Percentiles rank a stretch among this genome's conserved stretches.
Evolutionary conservation across 129 eudicot species (phyloP).

Genomic region (Heracleum sosnowskyi): DNA sequence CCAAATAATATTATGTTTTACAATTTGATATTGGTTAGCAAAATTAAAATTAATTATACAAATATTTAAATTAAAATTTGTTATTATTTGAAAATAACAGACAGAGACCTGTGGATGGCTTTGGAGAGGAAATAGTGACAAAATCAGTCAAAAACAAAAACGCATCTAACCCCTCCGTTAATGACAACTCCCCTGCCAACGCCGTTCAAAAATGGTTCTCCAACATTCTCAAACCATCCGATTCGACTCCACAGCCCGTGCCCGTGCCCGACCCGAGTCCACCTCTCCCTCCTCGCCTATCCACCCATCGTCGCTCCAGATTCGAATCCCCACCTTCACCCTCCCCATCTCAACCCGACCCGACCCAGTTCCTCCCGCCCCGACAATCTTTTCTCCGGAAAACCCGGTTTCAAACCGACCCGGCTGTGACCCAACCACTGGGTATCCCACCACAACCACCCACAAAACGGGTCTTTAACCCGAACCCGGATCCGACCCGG

Average conservation of each 20-base stretch:
- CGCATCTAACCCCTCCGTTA: conserved; percentile 18
- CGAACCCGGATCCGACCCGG: conserved; percentile 11
- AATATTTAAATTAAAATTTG: not conserved
- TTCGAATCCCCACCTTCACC: conserved; percentile 35
- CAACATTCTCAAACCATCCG: conserved; percentile 42
- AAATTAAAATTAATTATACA: too few species aligned
- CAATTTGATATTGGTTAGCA: too few species aligned
- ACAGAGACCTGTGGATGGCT: conserved; percentile 49
- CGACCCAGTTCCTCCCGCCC: conserved; percentile 42
- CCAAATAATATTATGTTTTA: too few species aligned
- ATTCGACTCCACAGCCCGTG: conserved; percentile 17
- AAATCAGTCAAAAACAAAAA: conserved; percentile 35
- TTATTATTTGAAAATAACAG: conserved; percentile 26
- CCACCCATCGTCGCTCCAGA: conserved; percentile 47
- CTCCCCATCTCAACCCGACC: conserved; percentile 30
- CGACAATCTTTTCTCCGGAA: conserved; percentile 47
- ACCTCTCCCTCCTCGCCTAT: conserved; percentile 41
- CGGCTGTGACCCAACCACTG: conserved; percentile 33
- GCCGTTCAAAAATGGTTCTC: conserved; percentile 63
- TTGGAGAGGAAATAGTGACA: conserved; percentile 58
- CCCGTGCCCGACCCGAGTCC: conserved; percentile 23
- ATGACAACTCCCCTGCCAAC: conserved; percentile 32
- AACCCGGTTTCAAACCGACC: conserved; percentile 59
- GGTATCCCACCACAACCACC: conserved; percentile 19
- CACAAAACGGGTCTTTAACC: conserved; percentile 22